Evolutionary conservation across 2,329 filamentous ascomycete species (phyloP).

Genomic region (Bipolaris zeicola): DNA sequence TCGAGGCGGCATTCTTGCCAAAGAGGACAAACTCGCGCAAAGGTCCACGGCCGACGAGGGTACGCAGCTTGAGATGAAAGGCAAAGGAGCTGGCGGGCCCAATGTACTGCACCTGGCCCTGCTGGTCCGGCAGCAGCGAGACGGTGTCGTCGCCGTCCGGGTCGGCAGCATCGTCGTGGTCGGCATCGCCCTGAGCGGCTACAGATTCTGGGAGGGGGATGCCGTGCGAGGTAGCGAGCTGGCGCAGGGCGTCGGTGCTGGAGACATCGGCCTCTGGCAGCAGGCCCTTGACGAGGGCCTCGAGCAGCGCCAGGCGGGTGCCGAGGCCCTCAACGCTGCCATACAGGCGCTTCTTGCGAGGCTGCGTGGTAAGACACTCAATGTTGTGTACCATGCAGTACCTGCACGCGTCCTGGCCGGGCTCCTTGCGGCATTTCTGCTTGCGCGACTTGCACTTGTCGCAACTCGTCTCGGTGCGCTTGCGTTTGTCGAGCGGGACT

Average conservation of each 20-base stretch:
- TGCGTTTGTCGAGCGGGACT: constrained; percentile 53
- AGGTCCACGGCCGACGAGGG: constrained; percentile 43
- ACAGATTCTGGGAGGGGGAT: constrained; percentile 47
- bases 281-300: constrained; percentile 53
- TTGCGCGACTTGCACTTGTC: constrained; percentile 56
- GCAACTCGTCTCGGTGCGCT: constrained; percentile 54
- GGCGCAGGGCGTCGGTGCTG: constrained; percentile 50
- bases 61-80: constrained; percentile 51
- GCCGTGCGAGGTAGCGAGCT: constrained; percentile 47
- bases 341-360: constrained; percentile 54
- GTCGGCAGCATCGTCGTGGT: constrained; percentile 25
- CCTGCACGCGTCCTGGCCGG: constrained; percentile 48
- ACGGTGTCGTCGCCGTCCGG: constrained; percentile 44
- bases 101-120: constrained; percentile 54
- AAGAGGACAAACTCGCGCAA: constrained; percentile 50
- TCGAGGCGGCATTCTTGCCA: constrained; percentile 47
- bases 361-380: constrained; percentile 52
- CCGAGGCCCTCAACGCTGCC: constrained; percentile 52
- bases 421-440: constrained; percentile 53
- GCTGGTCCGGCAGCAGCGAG: constrained; percentile 50
- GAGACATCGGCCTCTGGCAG: constrained; percentile 52
- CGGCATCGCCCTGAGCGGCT: constrained; percentile 20
- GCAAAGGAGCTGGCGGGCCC: constrained; percentile 51
- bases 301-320: constrained; percentile 50
- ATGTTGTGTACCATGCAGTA: constrained; percentile 52